Conservation (phyloP, 1,284 basidiomycete species). For the Termitomyces sp. region DNA sequence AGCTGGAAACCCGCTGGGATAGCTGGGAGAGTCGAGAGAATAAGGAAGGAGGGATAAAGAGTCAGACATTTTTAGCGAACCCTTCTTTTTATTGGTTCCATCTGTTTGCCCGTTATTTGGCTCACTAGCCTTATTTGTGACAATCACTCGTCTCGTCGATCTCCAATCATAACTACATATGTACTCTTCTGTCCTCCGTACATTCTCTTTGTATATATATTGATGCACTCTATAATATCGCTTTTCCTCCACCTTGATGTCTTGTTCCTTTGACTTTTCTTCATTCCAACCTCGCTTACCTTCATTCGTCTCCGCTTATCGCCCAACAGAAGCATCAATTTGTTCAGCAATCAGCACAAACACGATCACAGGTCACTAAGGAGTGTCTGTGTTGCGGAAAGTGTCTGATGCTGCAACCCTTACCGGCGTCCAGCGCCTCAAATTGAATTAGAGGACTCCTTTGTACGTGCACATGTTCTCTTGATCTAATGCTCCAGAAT, state of each 20-base stretch:
- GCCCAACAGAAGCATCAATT: constrained; percentile 22
- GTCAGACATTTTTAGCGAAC: constrained; percentile 28
- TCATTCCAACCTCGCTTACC: not conserved
- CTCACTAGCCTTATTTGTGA: constrained; percentile 28
- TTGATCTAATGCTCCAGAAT: not conserved
- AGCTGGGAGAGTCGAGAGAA: constrained; percentile 45
- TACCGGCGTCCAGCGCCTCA: not conserved
- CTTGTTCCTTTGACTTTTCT: not conserved
- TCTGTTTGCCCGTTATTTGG: constrained; percentile 39
- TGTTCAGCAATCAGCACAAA: constrained; percentile 20
- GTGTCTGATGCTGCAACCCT: constrained; percentile 2
- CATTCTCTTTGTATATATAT: not conserved
- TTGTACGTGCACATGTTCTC: not conserved
- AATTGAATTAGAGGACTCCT: not conserved
- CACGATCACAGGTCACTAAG: constrained; percentile 29
- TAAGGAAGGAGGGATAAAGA: constrained; percentile 44
- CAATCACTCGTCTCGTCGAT: constrained; percentile 23
- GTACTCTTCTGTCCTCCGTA: not conserved
- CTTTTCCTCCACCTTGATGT: not conserved
- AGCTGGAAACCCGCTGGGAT: constrained; percentile 1
- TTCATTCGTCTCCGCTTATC: constrained; percentile 6
- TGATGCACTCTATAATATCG: not conserved
- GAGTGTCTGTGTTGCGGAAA: constrained; percentile 13
- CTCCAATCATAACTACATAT: not conserved
- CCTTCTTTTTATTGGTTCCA: constrained; percentile 39